Evolutionary conservation across 176 grass and related monocot genomes (phyloP), one percentile per base, ranked within the genome.

Genomic region (Juncus inflexus): DNA sequence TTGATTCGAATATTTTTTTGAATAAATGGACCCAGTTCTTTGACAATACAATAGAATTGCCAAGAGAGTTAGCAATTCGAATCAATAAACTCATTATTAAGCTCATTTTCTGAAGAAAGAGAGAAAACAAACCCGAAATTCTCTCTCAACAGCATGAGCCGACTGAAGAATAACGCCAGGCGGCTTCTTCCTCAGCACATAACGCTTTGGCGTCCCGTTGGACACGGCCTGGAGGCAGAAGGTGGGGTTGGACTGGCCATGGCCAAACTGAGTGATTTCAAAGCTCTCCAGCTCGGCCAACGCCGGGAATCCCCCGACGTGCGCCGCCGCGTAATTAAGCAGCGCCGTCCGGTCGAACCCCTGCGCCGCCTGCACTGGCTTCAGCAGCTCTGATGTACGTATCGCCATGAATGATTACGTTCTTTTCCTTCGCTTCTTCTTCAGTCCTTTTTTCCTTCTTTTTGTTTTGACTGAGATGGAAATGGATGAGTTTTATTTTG

Each of bases 211-310:
- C 4, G 8, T 61, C 42, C 81, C 69, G 13, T 70, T 49, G 2
- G 82, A 37, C 67, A 65, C 74, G 56, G 64, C 80, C 55, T 84
- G 45, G 70, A 97, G n/a, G 57, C 78, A 92, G 76, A 83, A 92
- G 62, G 94, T 97, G 51, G 88, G 88, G 63, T 97, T 97, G 42
- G 94, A 97, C 77, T 92, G 88, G 75, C 85, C 87, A 49, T 97
- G 85, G 42, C 94, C 88, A 51, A 97, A 91, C 84, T 82, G 85
- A 63, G 75, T 72, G 43, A 97, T 60, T 15, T 42, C 2, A 11
- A 97, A 77, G 15, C 67, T 41, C 5, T 71, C 39, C 67, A 71
- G 14, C 19, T 54, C 58, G 13, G 73, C 12, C 3, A 77, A 58
- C 7, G 58, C 40, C 6, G 94, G 94, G 63, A 97, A 97, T 0